A percentile compares a stretch with the other conserved stretches of the same genome.
Conservation (phyloP, 768 basidiomycete genomes). For the Hebeloma cylindrosporum region DNA sequence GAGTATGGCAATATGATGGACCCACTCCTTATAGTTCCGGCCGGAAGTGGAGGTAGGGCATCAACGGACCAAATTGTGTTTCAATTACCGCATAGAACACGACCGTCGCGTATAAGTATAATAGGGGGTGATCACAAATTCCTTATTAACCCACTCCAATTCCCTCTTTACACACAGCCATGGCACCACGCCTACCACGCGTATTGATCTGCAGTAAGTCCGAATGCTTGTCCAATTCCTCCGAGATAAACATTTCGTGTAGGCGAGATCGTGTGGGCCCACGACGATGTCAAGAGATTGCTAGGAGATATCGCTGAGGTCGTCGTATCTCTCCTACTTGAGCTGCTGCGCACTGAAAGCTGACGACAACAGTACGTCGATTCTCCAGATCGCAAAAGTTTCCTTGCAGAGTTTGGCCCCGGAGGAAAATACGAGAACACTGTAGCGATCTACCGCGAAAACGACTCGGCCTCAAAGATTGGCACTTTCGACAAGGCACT, state of each 20-base stretch:
- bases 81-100: not conserved
- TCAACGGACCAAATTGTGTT: conserved; percentile 4
- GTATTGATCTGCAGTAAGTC: conserved; percentile 41
- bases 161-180: conserved; percentile 8
- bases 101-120: not conserved
- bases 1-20: not conserved
- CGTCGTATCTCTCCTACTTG: conserved; percentile 47
- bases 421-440: conserved; percentile 74
- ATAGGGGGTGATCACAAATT: not conserved
- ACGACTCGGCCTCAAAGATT: conserved; percentile 60
- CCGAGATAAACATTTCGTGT: conserved; percentile 1
- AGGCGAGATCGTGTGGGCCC: conserved; percentile 81
- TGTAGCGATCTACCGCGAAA: conserved; percentile 79
- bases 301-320: conserved; percentile 72
- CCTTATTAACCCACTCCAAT: not conserved
- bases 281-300: conserved; percentile 65
- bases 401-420: conserved; percentile 60
- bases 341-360: not conserved
- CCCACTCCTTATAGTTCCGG: not conserved
- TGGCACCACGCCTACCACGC: conserved; percentile 36
- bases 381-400: conserved; percentile 63
- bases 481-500: conserved; percentile 83
- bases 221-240: not conserved
- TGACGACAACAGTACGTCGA: conserved; percentile 40
- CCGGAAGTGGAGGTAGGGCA: conserved; percentile 2